Conservation (phyloP, 306 rosid genomes). For the Spatholobus suberectus region DNA sequence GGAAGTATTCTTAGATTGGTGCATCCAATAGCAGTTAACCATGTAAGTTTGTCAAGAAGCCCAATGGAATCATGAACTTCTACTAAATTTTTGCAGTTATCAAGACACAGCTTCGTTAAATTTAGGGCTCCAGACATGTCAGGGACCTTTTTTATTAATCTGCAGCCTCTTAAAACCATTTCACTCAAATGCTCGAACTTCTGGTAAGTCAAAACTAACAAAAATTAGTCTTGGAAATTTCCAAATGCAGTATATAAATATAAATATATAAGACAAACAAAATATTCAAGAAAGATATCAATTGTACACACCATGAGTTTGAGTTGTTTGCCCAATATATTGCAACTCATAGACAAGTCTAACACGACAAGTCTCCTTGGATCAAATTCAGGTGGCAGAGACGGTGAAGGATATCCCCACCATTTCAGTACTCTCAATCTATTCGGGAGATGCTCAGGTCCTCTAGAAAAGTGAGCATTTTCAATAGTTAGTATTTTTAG, state of each 20-base stretch:
- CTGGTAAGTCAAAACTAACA: background rate
- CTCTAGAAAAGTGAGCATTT: slow-evolving; percentile 16
- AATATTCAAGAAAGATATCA: background rate
- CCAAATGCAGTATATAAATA: background rate
- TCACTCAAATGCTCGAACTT: slow-evolving; percentile 13
- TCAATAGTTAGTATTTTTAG: slow-evolving; percentile 4
- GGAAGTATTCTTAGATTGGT: slow-evolving; percentile 18
- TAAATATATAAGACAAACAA: background rate
- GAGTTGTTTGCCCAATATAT: background rate
- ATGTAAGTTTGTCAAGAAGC: slow-evolving; percentile 10
- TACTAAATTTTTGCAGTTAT: slow-evolving; percentile 17
- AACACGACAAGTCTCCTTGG: slow-evolving; percentile 3
- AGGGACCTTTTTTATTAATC: background rate
- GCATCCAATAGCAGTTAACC: slow-evolving; percentile 22
- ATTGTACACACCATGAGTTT: background rate
- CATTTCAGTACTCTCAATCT: slow-evolving; percentile 31
- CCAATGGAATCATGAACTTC: slow-evolving; percentile 30
- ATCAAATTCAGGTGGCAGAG: slow-evolving; percentile 23
- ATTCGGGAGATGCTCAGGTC: slow-evolving; percentile 18
- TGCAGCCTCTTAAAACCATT: slow-evolving; percentile 11
- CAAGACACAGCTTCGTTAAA: background rate
- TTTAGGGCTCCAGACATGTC: slow-evolving; percentile 36
- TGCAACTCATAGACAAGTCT: slow-evolving; percentile 21
- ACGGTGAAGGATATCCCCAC: slow-evolving; percentile 2
- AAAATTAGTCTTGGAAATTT: background rate